Percentiles rank a stretch among this genome's conserved stretches.
These are phyloP conservation scores for Cladosporium sp. DNA, from an alignment of 2,329 filamentous ascomycete genomes.

Conservation along the genomic window DNA sequence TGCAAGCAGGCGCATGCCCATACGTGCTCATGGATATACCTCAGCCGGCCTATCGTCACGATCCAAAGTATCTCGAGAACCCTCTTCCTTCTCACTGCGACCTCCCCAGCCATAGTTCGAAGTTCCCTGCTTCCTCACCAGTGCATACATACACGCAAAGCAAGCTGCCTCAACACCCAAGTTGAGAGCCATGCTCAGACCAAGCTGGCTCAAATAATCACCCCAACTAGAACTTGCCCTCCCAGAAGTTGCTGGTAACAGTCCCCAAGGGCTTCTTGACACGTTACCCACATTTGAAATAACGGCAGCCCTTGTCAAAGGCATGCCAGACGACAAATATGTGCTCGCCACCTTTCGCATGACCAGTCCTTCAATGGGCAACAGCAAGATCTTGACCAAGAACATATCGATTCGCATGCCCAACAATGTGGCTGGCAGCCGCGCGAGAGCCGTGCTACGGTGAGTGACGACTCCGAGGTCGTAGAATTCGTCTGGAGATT, in stretches of 20 bases:
- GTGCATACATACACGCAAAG: slow-evolving; percentile 19
- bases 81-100: background rate
- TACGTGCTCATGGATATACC: too few species aligned
- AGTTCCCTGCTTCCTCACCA: slow-evolving; percentile 17
- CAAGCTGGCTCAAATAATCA: slow-evolving; percentile 17
- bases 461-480: background rate
- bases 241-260: background rate
- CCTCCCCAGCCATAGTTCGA: slow-evolving; percentile 21
- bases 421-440: slow-evolving; percentile 20
- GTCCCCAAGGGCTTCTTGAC: background rate
- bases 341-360: slow-evolving; percentile 19
- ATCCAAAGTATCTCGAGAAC: too few species aligned
- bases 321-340: slow-evolving; percentile 17
- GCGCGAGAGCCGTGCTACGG: slow-evolving; percentile 19
- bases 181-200: slow-evolving; percentile 20
- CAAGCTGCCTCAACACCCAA: slow-evolving; percentile 16
- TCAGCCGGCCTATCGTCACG: too few species aligned
- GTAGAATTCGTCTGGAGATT: background rate
- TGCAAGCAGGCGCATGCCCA: too few species aligned
- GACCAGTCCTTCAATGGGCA: slow-evolving; percentile 24
- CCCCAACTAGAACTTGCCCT: background rate
- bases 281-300: background rate
- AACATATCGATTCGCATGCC: slow-evolving; percentile 20
- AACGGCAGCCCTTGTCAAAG: slow-evolving; percentile 1
- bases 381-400: slow-evolving; percentile 18